Evolutionary conservation across 164 flowering plant species (phyloP), one percentile per base, ranked within the genome.

Genomic region (Saururus chinensis): DNA sequence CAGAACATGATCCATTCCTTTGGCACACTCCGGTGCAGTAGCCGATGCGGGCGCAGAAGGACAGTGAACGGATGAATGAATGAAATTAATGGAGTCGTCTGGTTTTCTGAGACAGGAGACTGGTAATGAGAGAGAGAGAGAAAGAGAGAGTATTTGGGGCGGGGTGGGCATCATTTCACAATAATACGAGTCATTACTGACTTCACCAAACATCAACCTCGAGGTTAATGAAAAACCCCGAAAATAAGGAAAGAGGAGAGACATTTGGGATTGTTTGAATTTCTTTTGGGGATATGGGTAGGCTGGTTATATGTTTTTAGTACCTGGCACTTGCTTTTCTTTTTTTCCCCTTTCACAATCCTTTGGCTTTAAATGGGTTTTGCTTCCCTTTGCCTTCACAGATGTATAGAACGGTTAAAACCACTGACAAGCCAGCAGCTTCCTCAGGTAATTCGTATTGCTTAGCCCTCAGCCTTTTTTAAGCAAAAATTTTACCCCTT

Each of bases 351-450:
- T 23, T 17, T 12, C 17, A 17, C 49, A 13, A 45, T 45, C 49
- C 49, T 66, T 14, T 61, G 25, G 64, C 53, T 23, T 48, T 19
- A 51, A 56, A 40, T 24, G 40, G 56, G 61, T 59, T 56, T 69
- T 53, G 24, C 60, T 69, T 57, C 37, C 35, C 62, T 25, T 68
- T 71, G 70, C 40, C 67, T 64, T 71, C 69, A 73, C 79, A 86
- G 92, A 86, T 86, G 92, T 86, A 84, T 80, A 70, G 92, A 74
- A 86, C 89, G 75, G 87, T 84, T 56, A 86, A 86, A 76, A 82
- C 82, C 53, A 86, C 92, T 69, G 89, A 86, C 79, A 86, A 75
- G 64, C 83, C 87, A 67, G 86, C 88, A 66, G 84, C 83, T 70
- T 84, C 92, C 37, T 82, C 89, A 80, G 89, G 92, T 86, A 79